phyloP scores from a whole-genome alignment of 768 basidiomycete species.

The Phanerochaete carnosa region DNA sequence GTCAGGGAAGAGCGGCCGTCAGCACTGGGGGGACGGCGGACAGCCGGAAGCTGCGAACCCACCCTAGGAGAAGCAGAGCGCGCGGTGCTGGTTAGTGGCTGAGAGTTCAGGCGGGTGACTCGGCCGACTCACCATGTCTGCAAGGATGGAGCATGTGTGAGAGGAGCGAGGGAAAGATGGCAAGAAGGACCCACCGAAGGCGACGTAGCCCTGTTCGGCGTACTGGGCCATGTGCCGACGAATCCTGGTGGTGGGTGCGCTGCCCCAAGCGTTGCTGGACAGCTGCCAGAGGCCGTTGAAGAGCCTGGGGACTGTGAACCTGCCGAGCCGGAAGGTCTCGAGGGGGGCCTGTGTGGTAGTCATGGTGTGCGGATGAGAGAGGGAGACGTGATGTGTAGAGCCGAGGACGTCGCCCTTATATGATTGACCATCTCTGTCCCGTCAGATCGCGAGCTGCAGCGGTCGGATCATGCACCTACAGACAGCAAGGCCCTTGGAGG shows the following conservation, averaged over 20 bases:
- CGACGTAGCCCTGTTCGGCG: slow-evolving; percentile 57
- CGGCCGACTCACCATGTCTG: slow-evolving; percentile 52
- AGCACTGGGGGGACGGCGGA: neutral
- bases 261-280: slow-evolving; percentile 84
- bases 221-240: slow-evolving; percentile 66
- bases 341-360: neutral
- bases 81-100: neutral
- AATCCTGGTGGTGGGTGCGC: slow-evolving; percentile 60
- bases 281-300: slow-evolving; percentile 68
- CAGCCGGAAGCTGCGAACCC: neutral
- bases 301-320: slow-evolving; percentile 20
- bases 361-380: neutral
- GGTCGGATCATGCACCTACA: neutral
- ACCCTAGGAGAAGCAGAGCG: slow-evolving; percentile 5
- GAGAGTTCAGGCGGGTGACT: neutral
- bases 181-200: slow-evolving; percentile 46
- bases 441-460: neutral
- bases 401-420: neutral
- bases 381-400: neutral
- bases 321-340: slow-evolving; percentile 23
- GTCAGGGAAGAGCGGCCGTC: neutral
- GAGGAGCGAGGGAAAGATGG: neutral
- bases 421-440: neutral
- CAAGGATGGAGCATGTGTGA: neutral
- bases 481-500: neutral